A percentile compares a stretch with the other conserved stretches of the same genome.
phyloP scores from a whole-genome alignment of 371 early-diverging fungal species.

The Syncephalastrum sp. region DNA sequence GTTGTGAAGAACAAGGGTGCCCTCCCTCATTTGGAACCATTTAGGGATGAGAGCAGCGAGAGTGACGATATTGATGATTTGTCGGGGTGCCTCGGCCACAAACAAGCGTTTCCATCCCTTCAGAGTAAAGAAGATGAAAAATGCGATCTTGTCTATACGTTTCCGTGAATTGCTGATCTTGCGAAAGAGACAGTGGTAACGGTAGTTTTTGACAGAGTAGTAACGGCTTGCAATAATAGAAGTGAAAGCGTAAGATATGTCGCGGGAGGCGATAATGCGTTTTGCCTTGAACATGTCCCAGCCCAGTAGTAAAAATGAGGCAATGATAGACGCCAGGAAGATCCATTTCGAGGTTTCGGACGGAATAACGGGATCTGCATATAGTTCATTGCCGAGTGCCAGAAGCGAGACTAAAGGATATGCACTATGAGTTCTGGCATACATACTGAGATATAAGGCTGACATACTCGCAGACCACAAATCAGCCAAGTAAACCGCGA shows the following conservation, averaged over 20 bases:
- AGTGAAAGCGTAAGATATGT: constrained; percentile 82
- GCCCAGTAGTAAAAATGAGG: constrained; percentile 65
- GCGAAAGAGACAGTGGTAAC: constrained; percentile 81
- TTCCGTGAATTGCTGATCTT: constrained; percentile 68
- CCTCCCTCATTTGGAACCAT: constrained; percentile 29
- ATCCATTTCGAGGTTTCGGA: constrained; percentile 53
- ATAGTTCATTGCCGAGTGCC: constrained; percentile 10
- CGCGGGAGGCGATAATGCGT: constrained; percentile 59
- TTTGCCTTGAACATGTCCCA: constrained; percentile 76
- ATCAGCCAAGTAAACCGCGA: constrained; percentile 76
- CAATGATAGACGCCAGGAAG: constrained; percentile 67
- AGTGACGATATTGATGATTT: constrained; percentile 59
- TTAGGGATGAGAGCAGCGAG: constrained; percentile 25
- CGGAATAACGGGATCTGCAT: constrained; percentile 27
- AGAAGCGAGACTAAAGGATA: constrained; percentile 12
- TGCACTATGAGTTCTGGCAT: not conserved
- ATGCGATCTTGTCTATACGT: constrained; percentile 68
- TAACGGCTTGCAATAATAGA: constrained; percentile 69
- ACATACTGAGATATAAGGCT: not conserved
- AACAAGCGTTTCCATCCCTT: constrained; percentile 88
- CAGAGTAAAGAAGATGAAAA: constrained; percentile 83
- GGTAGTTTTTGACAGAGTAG: constrained; percentile 58
- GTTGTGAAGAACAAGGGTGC: constrained; percentile 19
- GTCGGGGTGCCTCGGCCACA: constrained; percentile 85
- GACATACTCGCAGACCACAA: constrained; percentile 61